Base-by-base conservation (phyloP, 495 filamentous ascomycete species). In the Xylaria nigripes region DNA sequence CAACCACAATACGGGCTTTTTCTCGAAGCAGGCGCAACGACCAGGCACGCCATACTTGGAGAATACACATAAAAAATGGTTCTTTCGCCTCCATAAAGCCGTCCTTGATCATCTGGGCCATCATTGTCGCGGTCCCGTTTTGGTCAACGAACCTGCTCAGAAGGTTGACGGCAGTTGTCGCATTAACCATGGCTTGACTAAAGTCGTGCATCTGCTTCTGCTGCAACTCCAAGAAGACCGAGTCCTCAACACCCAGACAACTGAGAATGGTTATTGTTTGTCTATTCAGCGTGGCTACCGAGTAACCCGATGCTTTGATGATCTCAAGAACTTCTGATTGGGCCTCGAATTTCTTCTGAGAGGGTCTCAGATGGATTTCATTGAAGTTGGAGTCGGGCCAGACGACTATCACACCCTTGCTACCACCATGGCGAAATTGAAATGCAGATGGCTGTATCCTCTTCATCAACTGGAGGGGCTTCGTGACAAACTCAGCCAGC, bases 401-500 rank as follows among this genome's bases (percentile, higher is more conserved):
- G 8, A 86, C 70, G 2, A 83, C 82, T 13, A 99, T 75, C 42
- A 99, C 81, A 0, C 93, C 93, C 70, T 99, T 99, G 64, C 81
- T 89, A 15, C 93, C 94, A 15, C 86, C 93, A 55, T 95, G 77
- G 15, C 94, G 86, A 60, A 96, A 95, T 61, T 99, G 93, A 58
- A 87, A 90, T 0, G 86, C 87, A 0, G 90, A 95, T 0, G 92
- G 91, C 38, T 77, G 68, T 0, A 75, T 61, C 0, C 68, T 53
- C 3, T 73, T 76, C 15, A 65, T 73, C 29, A 89, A 64, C 0
- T 77, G 72, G 19, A 91, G 76, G 50, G 90, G 84, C 4, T 75
- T 66, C 18, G 82, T 74, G 16, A 89, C 77, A 64, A 90, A 79
- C 30, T 78, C 67, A 0, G 90, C 88, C 30, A 96, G 75, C 58